Percentiles rank a stretch among this genome's conserved stretches.
These are phyloP conservation scores for Neurospora cerealis DNA, from an alignment of 495 filamentous ascomycete species.

Conservation along the genomic window DNA sequence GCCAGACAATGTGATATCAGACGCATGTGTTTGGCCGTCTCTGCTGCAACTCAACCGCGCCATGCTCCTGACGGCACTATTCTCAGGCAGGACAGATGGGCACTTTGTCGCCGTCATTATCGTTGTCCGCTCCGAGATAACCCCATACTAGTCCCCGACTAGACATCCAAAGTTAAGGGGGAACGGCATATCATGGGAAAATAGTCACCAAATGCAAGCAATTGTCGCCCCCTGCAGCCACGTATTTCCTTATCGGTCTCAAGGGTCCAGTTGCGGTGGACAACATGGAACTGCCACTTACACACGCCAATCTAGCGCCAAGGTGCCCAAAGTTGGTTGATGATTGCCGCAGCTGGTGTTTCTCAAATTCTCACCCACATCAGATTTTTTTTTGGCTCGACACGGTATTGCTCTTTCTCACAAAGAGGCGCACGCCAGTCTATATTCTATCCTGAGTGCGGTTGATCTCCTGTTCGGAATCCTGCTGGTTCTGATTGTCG, in stretches of 20 bases:
- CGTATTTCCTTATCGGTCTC: not conserved
- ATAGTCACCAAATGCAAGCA: not conserved
- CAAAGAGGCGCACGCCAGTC: not conserved
- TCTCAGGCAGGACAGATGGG: not conserved
- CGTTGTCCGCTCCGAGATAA: not conserved
- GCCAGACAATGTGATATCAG: constrained; percentile 2
- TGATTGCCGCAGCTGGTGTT: not conserved
- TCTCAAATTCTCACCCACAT: not conserved
- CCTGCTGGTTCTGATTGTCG: not conserved
- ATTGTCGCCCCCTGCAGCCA: not conserved
- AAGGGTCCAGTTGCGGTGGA: not conserved
- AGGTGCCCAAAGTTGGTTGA: not conserved
- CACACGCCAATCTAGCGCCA: not conserved
- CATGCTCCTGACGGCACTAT: not conserved
- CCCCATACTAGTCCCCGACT: not conserved
- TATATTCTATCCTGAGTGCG: not conserved
- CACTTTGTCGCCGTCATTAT: not conserved
- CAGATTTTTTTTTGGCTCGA: not conserved
- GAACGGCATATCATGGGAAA: not conserved
- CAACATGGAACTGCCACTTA: not conserved
- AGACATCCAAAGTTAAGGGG: not conserved
- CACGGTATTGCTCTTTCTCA: not conserved
- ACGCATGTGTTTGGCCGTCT: not conserved
- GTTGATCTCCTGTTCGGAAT: not conserved
- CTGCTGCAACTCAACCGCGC: not conserved